Conservation (phyloP, 2,329 filamentous ascomycete genomes). For the Curvularia sp. region DNA sequence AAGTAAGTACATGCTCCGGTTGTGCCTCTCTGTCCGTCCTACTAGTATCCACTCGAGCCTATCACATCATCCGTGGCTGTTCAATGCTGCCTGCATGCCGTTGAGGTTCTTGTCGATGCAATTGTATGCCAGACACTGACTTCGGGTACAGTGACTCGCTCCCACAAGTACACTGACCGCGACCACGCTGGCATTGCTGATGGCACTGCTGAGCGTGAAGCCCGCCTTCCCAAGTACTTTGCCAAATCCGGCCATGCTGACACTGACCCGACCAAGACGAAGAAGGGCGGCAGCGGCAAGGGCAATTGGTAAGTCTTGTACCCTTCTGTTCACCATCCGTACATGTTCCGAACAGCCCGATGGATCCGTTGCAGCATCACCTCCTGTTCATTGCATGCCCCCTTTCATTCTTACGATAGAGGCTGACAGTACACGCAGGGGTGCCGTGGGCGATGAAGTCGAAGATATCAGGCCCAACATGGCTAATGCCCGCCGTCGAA, state of each 20-base stretch:
- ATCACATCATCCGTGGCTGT: neutral
- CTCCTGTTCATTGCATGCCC: neutral
- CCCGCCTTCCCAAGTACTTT: conserved; percentile 89
- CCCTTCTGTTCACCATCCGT: neutral
- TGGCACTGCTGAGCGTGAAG: conserved; percentile 71
- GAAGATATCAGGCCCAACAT: conserved; percentile 85
- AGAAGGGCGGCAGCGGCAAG: conserved; percentile 94
- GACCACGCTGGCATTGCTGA: conserved; percentile 83
- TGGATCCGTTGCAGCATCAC: neutral
- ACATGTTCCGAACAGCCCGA: neutral
- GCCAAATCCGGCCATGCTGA: conserved; percentile 84
- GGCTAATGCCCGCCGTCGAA: conserved; percentile 85
- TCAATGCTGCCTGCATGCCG: conserved; percentile 3
- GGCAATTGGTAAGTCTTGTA: conserved; percentile 80
- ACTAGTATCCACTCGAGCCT: conserved; percentile 15
- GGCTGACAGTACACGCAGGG: conserved; percentile 65
- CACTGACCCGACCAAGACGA: conserved; percentile 87
- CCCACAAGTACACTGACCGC: conserved; percentile 94
- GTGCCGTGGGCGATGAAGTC: conserved; percentile 80
- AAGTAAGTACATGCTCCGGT: conserved; percentile 38
- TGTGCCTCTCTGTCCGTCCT: neutral
- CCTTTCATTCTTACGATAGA: neutral
- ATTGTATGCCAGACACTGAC: neutral
- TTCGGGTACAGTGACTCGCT: conserved; percentile 81
- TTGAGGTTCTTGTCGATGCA: neutral